Evolutionary conservation across 2,329 filamentous ascomycete genomes (phyloP), one percentile per base, ranked within the genome.

Genomic region (Parascedosporium putredinis): DNA sequence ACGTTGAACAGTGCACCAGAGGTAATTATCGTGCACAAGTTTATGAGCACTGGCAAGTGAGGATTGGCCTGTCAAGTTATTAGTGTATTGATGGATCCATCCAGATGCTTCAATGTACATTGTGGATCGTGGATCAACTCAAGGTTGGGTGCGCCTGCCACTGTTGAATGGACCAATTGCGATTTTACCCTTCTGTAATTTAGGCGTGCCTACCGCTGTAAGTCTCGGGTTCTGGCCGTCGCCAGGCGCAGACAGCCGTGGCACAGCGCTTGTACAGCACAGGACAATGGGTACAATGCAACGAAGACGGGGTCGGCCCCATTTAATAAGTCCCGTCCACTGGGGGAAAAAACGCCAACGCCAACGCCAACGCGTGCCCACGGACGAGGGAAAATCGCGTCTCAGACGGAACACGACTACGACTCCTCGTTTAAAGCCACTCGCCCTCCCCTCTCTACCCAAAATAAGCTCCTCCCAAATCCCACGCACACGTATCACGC

Each of bases 371-470:
- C 47, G 36, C 46, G 46, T 27, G 47, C 46, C 33, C 31, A 38
- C 46, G 47, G 38, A 42, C 38, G 38, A 42, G 38, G 38, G 47
- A 49, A 49, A 49, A 49, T 49, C 47, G 47, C 47, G 47, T 49
- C 42, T 42, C 38, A 23, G 38, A 20, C 38, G 38, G 38, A 22
- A n/a, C 46, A 20, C 23, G 46, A 33, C 29, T 18, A 24, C 22
- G 22, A 38, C 33, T 34, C 22, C 18, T 49, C 40, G 38, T 42
- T 27, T 45, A 49, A 49, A 42, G 36, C 20, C 47, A 49, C 36
- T 43, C 25, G 38, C 38, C 38, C 38, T 49, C 23, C 47, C 47
- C 36, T 27, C 36, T 25, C 24, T 22, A 16, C 34, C 36, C 23
- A 23, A 23, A 40, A 10, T 10, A 25, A 24, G 22, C 10, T 22